Evolutionary conservation across 257 asterid genomes (phyloP), one percentile per base, ranked within the genome.

Genomic region (Penstemon barbatus): DNA sequence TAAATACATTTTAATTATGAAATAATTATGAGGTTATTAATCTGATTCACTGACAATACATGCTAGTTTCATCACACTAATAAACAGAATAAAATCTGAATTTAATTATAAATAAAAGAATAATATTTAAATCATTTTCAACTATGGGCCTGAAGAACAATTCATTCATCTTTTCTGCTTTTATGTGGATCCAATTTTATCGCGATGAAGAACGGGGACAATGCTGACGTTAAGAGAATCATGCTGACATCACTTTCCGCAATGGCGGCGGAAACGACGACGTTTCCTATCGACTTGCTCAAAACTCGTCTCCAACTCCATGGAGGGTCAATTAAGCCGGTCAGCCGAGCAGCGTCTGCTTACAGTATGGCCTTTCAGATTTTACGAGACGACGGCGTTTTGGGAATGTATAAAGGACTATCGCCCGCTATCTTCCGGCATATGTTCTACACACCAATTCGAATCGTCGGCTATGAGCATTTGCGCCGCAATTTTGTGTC

Each of bases 231-330:
- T 25, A 74, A 59, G 70, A 87, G 86, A 62, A 48, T 89, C 68
- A 11, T 83, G 49, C 79, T 89, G 68, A 83, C 96, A 73, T 85
- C 98, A 56, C 72, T 89, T 1, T 84, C 95, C 3, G 98, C 98
- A 5, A 80, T 83, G 82, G 82, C 68, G 62, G 95, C 96, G 5
- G 96, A 91, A 72, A 86, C 96, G 54, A 71, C 96, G 57, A 92
- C 98, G 45, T 92, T 92, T 39, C 98, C 98, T 1, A 79, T 92
- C 38, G 98, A 92, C 76, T 77, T 89, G n/a, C 74, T 87, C 38
- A 92, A 92, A 71, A 89, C 96, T 43, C 87, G 85, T 59, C 90
- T 92, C 73, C 98, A 92, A 76, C 94, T 91, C 41, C 90, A 83
- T 76, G 91, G 92, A 5, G 90, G 82, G 79, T 83, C 91, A 38